These are phyloP conservation scores for Venturia nashicola DNA, from an alignment of 2,329 filamentous ascomycete species.

Conservation along the genomic window DNA sequence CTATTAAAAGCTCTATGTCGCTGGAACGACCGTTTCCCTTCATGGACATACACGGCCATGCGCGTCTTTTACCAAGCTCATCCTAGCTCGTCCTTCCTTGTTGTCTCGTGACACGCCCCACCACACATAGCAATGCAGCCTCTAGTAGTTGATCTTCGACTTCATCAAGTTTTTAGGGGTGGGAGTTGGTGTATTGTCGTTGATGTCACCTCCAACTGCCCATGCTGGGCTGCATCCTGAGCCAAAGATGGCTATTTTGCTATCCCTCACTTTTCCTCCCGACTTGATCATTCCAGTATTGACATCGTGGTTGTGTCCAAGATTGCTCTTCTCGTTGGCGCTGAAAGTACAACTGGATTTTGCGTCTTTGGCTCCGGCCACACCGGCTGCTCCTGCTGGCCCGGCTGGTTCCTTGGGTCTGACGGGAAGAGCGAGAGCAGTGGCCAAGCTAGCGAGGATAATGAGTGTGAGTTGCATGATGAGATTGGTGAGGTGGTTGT, in stretches of 20 bases:
- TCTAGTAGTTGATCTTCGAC: neutral
- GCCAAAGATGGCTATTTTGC: neutral
- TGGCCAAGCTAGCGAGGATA: neutral
- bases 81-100: neutral
- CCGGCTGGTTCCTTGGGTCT: neutral
- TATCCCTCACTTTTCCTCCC: neutral
- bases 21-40: neutral
- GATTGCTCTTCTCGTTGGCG: constrained; percentile 4
- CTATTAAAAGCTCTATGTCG: neutral
- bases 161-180: neutral
- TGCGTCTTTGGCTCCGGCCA: too few relatives aligned
- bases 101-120: neutral
- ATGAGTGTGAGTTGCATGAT: constrained; percentile 7
- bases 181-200: constrained; percentile 1
- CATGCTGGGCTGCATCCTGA: constrained; percentile 7
- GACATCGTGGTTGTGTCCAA: constrained; percentile 6
- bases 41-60: neutral
- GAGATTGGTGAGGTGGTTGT: neutral
- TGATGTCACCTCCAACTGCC: neutral
- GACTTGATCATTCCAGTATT: constrained; percentile 4
- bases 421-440: neutral
- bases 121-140: too few relatives aligned
- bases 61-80: neutral
- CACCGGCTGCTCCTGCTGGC: too few relatives aligned
- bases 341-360: neutral